Conservation (phyloP, 768 basidiomycete genomes). For the Trametes meyenii region DNA sequence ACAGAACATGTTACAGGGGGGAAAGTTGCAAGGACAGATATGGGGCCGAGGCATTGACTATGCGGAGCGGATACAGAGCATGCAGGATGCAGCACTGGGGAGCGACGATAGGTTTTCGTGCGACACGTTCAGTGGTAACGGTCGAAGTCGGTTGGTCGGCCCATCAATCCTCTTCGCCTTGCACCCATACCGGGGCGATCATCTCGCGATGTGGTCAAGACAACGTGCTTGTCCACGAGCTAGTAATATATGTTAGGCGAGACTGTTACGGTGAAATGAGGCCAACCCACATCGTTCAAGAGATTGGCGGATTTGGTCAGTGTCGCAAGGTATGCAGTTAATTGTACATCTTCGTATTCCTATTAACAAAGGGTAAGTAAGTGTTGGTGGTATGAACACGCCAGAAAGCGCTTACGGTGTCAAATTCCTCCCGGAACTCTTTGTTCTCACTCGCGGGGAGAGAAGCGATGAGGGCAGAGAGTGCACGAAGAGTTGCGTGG, state of each 20-base stretch:
- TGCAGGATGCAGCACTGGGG: background rate
- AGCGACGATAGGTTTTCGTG: no score
- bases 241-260: background rate
- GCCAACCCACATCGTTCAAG: slow-evolving; percentile 77
- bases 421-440: slow-evolving; percentile 85
- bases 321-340: slow-evolving; percentile 85
- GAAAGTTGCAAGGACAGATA: background rate
- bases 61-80: background rate
- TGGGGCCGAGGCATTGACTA: background rate
- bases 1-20: slow-evolving; percentile 17
- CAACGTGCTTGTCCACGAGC: slow-evolving; percentile 81
- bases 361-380: slow-evolving; percentile 36
- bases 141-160: slow-evolving; percentile 54
- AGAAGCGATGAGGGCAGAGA: slow-evolving; percentile 85
- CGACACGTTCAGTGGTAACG: slow-evolving; percentile 45
- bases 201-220: slow-evolving; percentile 60
- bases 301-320: slow-evolving; percentile 88
- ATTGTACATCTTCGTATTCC: slow-evolving; percentile 96
- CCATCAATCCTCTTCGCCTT: slow-evolving; percentile 49
- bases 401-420: slow-evolving; percentile 56
- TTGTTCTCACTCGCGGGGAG: slow-evolving; percentile 85
- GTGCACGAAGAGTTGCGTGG: slow-evolving; percentile 78
- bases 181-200: slow-evolving; percentile 52
- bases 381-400: background rate
- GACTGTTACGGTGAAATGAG: slow-evolving; percentile 23